phyloP scores from a whole-genome alignment of 306 rosid species.

The Rubus parviflorus region DNA sequence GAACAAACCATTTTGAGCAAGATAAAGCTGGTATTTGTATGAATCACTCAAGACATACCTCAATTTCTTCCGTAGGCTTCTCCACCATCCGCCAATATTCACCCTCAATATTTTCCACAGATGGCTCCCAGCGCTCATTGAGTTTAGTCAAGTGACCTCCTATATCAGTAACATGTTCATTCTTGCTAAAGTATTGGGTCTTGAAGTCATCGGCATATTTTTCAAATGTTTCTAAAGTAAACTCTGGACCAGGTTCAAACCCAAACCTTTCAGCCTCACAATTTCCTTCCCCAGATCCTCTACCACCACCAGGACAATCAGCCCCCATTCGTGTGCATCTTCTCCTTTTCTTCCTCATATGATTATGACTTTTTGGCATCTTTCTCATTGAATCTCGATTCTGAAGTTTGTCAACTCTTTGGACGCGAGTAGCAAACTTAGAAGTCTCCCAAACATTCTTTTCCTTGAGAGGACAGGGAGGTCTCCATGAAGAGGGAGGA shows the following conservation, averaged over 20 bases:
- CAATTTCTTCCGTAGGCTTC: constrained; percentile 96
- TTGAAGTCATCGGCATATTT: constrained; percentile 82
- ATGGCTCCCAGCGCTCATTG: constrained; percentile 51
- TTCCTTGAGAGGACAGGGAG: constrained; percentile 86
- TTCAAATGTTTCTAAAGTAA: constrained; percentile 75
- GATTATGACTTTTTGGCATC: constrained; percentile 48
- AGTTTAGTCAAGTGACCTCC: constrained; percentile 39
- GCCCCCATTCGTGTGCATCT: constrained; percentile 68
- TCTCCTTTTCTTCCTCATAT: constrained; percentile 82
- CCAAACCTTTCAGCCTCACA: constrained; percentile 85
- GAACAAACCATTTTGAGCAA: constrained; percentile 5
- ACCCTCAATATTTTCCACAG: constrained; percentile 87
- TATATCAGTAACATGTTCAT: constrained; percentile 40
- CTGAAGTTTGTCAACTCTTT: constrained; percentile 93
- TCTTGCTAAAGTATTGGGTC: constrained; percentile 63
- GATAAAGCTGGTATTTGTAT: constrained; percentile 21
- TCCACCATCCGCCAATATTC: constrained; percentile 99
- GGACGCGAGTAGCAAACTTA: constrained; percentile 90
- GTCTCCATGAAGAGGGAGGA: constrained; percentile 96
- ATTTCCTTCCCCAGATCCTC: constrained; percentile 43
- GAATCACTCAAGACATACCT: constrained; percentile 51
- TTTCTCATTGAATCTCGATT: constrained; percentile 76
- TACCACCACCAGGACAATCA: constrained; percentile 46
- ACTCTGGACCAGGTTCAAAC: constrained; percentile 97
- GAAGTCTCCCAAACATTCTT: constrained; percentile 71